Conservation (phyloP, 1,139 yeast species). For the Lodderomyces parapsilosis region DNA sequence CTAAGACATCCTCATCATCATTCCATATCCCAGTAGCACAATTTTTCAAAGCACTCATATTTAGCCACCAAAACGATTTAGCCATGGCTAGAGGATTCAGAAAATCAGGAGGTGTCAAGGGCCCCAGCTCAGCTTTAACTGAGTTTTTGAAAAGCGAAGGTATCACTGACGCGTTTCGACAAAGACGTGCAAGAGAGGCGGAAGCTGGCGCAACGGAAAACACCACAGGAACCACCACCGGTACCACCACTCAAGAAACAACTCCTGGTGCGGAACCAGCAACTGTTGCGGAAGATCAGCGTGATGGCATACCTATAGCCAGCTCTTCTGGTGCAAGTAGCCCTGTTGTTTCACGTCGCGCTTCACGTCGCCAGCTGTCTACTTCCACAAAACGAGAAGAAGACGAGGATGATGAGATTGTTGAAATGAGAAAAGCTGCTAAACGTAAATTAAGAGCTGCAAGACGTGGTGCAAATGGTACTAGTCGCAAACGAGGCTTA, state of each 20-base stretch:
- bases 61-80: no score
- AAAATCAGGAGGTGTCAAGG: conserved; percentile 47
- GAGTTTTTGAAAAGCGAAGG: conserved; percentile 80
- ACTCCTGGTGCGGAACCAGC: conserved; percentile 11
- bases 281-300: neutral
- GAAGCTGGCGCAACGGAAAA: no score
- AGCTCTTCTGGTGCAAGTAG: neutral
- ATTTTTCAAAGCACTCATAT: no score
- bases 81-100: conserved; percentile 24
- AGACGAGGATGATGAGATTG: conserved; percentile 23
- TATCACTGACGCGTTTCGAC: conserved; percentile 77
- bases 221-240: conserved; percentile 9
- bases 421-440: conserved; percentile 44
- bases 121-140: conserved; percentile 79
- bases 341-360: neutral
- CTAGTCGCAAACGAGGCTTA: conserved; percentile 11
- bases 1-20: neutral
- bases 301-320: neutral
- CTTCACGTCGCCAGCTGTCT: neutral
- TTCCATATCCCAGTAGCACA: neutral
- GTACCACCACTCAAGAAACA: neutral
- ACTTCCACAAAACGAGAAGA: conserved; percentile 9
- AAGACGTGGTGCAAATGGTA: conserved; percentile 17
- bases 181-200: conserved; percentile 45
- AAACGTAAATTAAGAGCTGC: conserved; percentile 32